These are phyloP conservation scores for Colletotrichum lini DNA, from an alignment of 2,329 filamentous ascomycete genomes.

Conservation along the genomic window DNA sequence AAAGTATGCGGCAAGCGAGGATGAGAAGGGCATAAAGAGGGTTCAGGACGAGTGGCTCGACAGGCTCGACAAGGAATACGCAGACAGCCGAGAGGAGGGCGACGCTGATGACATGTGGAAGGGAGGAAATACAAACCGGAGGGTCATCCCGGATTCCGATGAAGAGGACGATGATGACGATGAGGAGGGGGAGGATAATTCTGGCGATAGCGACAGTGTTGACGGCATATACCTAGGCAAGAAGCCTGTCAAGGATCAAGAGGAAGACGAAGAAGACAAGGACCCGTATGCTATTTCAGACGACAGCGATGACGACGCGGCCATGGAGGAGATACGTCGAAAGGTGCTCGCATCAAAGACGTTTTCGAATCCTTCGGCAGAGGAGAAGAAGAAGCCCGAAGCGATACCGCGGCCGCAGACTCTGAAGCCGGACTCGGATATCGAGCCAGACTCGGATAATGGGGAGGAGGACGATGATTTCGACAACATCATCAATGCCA, in stretches of 20 bases:
- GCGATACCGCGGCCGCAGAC: constrained; percentile 73
- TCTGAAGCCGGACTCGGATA: constrained; percentile 73
- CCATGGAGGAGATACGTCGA: constrained; percentile 92
- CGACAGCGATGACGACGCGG: constrained; percentile 82
- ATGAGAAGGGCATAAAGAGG: constrained; percentile 86
- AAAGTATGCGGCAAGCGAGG: constrained; percentile 85
- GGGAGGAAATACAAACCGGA: constrained; percentile 88
- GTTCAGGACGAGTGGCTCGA: constrained; percentile 90
- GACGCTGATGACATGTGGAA: constrained; percentile 86
- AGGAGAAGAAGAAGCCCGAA: constrained; percentile 70
- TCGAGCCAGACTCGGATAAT: constrained; percentile 80
- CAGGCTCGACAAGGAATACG: constrained; percentile 90
- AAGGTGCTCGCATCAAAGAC: constrained; percentile 93
- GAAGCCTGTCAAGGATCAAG: constrained; percentile 57
- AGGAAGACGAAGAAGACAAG: constrained; percentile 63
- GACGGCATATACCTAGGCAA: constrained; percentile 75
- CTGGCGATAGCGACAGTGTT: constrained; percentile 60
- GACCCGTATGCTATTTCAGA: constrained; percentile 86
- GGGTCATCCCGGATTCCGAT: constrained; percentile 66
- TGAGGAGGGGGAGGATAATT: constrained; percentile 60
- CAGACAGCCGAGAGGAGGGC: constrained; percentile 79
- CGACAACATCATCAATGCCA: constrained; percentile 93
- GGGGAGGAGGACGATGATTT: constrained; percentile 81
- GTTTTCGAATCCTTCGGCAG: constrained; percentile 75
- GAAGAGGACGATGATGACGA: constrained; percentile 67